Conservation (phyloP, 345 rosid genomes). For the Lumnitzera racemosa region DNA sequence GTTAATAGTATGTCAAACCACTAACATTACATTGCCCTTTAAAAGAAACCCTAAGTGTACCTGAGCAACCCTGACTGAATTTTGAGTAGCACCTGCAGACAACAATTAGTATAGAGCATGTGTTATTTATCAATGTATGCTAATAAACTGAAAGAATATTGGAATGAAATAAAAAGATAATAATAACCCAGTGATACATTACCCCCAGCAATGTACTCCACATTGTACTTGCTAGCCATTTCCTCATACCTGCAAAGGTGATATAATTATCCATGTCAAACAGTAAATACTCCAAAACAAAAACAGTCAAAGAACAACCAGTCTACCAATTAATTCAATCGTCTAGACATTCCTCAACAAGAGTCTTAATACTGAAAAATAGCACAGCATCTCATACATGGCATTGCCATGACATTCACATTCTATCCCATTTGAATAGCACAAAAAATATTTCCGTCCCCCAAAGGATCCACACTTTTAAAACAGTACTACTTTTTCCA, state of each 20-base stretch:
- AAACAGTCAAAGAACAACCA: not conserved
- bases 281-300: not conserved
- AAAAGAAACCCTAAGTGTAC: slow-evolving; percentile 17
- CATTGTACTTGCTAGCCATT: slow-evolving; percentile 32
- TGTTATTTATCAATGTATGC: not conserved
- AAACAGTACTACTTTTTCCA: not conserved
- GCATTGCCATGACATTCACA: no score
- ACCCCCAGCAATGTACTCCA: slow-evolving; percentile 78
- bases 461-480: no score
- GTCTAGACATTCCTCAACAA: not conserved
- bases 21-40: not conserved
- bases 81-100: slow-evolving; percentile 72
- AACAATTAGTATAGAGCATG: slow-evolving; percentile 1
- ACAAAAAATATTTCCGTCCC: no score
- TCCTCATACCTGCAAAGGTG: slow-evolving; percentile 48
- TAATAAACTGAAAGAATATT: not conserved
- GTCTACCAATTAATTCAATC: no score
- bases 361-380: not conserved
- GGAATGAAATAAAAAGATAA: not conserved
- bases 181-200: not conserved
- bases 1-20: not conserved
- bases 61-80: slow-evolving; percentile 94
- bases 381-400: no score
- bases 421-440: no score
- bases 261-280: slow-evolving; percentile 2